phyloP scores from a whole-genome alignment of 768 basidiomycete genomes.

The Rossbeevera mucosa region DNA sequence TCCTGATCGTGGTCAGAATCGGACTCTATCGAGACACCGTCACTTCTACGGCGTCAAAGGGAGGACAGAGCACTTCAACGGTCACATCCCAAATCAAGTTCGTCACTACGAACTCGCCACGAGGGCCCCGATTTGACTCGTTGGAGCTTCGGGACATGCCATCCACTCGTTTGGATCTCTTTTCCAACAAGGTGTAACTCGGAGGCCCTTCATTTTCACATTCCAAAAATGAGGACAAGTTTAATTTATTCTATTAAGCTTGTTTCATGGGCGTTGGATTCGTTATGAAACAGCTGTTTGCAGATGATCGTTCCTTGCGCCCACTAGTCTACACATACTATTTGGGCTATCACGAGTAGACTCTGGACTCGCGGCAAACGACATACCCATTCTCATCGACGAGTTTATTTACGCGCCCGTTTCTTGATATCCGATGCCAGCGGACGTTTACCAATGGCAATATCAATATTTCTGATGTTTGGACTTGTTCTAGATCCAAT shows the following conservation, averaged over 20 bases:
- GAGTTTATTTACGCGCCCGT: background rate
- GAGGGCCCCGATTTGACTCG: background rate
- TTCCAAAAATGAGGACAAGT: background rate
- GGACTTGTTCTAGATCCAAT: background rate
- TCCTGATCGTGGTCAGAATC: slow-evolving; percentile 15
- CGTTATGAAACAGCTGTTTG: background rate
- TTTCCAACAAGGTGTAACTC: background rate
- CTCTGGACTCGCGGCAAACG: background rate
- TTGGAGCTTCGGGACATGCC: background rate
- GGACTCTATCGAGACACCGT: slow-evolving; percentile 5
- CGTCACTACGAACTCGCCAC: background rate
- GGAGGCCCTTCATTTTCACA: background rate
- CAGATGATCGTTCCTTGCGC: background rate
- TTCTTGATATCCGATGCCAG: background rate
- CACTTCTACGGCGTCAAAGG: background rate
- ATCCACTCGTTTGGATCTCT: background rate
- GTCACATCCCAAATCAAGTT: background rate
- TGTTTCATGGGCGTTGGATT: background rate
- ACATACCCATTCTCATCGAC: background rate
- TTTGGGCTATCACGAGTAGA: background rate
- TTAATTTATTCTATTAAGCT: background rate
- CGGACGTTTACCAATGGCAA: background rate
- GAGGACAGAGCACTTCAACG: background rate
- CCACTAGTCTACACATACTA: background rate
- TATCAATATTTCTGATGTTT: background rate